Percentiles rank a stretch among this genome's conserved stretches.
These are phyloP conservation scores for Abrus precatorius DNA, from an alignment of 306 rosid genomes.

Conservation along the genomic window DNA sequence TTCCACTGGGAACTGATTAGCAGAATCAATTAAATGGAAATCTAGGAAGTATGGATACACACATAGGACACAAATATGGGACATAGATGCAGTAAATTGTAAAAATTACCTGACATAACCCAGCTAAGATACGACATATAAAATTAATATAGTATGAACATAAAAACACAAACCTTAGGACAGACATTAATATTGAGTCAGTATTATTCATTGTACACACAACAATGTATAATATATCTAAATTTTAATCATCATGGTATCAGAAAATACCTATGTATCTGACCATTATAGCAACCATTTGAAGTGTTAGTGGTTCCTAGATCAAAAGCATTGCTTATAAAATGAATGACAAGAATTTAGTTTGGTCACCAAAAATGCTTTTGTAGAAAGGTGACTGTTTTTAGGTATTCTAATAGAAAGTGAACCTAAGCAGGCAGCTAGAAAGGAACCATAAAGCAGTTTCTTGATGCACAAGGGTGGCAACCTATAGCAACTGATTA, in stretches of 20 bases:
- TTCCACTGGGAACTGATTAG: background rate
- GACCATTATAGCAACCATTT: background rate
- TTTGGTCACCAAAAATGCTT: background rate
- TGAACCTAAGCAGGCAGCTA: background rate
- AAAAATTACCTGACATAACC: background rate
- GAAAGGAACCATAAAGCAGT: background rate
- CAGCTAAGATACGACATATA: background rate
- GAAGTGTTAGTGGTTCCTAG: background rate
- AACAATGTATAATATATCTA: background rate
- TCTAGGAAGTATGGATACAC: background rate
- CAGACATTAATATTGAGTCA: background rate
- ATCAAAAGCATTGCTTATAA: background rate
- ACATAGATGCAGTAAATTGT: background rate
- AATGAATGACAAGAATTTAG: constrained; percentile 5
- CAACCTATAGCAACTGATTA: constrained; percentile 20
- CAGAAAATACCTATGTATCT: background rate
- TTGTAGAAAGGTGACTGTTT: background rate
- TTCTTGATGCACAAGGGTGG: background rate
- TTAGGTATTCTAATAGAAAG: too few species aligned
- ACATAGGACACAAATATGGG: background rate
- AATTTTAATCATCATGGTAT: background rate
- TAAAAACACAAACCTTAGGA: background rate
- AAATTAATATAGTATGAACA: background rate
- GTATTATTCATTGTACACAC: constrained; percentile 1
- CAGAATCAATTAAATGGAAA: background rate